Evolutionary conservation across 1,139 yeast genomes (phyloP).

Genomic region (Taphrina communis): DNA sequence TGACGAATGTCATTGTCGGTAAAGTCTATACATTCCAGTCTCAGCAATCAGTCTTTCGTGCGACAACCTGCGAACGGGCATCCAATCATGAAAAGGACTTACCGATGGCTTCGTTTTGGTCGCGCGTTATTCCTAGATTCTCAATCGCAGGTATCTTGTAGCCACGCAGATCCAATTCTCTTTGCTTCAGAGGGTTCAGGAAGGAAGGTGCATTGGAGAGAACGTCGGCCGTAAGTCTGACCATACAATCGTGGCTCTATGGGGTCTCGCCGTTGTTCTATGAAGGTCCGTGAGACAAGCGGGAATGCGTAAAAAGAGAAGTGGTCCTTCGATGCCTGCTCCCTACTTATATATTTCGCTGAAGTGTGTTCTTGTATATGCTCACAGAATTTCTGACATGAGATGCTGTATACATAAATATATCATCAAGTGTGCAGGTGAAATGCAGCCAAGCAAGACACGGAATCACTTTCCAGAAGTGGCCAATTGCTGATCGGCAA

Average conservation of each 20-base stretch:
- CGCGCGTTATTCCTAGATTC: slow-evolving; percentile 55
- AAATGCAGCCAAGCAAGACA: too few species aligned
- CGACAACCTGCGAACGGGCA: neutral
- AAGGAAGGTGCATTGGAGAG: slow-evolving; percentile 60
- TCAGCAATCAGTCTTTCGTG: slow-evolving; percentile 9
- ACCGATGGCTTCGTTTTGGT: slow-evolving; percentile 58
- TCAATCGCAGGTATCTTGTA: slow-evolving; percentile 55
- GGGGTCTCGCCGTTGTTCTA: neutral
- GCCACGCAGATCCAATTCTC: slow-evolving; percentile 57
- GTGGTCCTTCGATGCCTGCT: too few species aligned
- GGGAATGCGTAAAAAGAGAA: too few species aligned
- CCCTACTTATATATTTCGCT: too few species aligned
- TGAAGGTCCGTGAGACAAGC: too few species aligned
- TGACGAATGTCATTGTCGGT: slow-evolving; percentile 68
- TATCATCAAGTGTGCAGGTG: too few species aligned
- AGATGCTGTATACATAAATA: too few species aligned
- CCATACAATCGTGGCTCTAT: slow-evolving; percentile 14
- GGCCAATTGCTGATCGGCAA: too few species aligned
- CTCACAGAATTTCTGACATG: too few species aligned
- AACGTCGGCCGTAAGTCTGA: slow-evolving; percentile 57
- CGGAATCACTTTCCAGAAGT: too few species aligned
- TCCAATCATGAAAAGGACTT: neutral
- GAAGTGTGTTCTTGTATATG: too few species aligned
- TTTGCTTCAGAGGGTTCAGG: slow-evolving; percentile 57
- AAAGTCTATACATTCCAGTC: slow-evolving; percentile 56